A percentile compares a stretch with the other conserved stretches of the same genome.
These are phyloP conservation scores for Lolium rigidum DNA, from an alignment of 176 grass and related monocot genomes.

Conservation along the genomic window DNA sequence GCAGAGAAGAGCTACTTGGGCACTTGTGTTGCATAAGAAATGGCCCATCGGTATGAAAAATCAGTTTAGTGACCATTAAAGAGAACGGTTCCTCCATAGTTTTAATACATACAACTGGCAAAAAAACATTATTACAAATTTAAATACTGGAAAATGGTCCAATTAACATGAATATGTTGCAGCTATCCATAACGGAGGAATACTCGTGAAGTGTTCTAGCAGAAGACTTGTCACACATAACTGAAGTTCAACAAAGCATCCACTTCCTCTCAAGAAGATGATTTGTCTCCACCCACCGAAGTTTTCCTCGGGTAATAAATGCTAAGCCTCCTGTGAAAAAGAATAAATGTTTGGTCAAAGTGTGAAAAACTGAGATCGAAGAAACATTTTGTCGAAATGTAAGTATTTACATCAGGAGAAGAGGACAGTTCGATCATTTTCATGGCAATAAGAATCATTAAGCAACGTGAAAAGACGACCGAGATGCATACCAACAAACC, in stretches of 20 bases:
- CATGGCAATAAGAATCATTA: background rate
- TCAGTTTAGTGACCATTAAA: conserved; percentile 23
- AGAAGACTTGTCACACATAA: background rate
- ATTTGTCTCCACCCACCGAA: conserved; percentile 45
- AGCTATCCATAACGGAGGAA: conserved; percentile 3
- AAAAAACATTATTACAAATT: conserved; percentile 45
- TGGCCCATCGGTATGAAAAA: background rate
- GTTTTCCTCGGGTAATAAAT: conserved; percentile 48
- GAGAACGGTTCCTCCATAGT: background rate
- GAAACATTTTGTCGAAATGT: background rate
- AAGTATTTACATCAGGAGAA: background rate
- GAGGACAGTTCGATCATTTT: background rate
- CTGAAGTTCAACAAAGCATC: background rate
- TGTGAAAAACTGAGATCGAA: conserved; percentile 1
- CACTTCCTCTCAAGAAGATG: conserved; percentile 39
- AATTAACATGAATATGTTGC: background rate
- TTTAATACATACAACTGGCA: background rate
- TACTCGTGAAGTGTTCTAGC: background rate
- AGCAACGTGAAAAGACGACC: background rate
- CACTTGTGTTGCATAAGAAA: background rate
- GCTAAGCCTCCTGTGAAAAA: conserved; percentile 41
- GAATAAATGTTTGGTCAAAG: background rate
- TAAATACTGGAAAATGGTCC: background rate
- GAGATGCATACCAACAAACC: background rate
- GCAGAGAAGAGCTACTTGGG: background rate